Evolutionary conservation across 164 flowering plant species (phyloP), one percentile per base, ranked within the genome.

Genomic region (Santalum album): DNA sequence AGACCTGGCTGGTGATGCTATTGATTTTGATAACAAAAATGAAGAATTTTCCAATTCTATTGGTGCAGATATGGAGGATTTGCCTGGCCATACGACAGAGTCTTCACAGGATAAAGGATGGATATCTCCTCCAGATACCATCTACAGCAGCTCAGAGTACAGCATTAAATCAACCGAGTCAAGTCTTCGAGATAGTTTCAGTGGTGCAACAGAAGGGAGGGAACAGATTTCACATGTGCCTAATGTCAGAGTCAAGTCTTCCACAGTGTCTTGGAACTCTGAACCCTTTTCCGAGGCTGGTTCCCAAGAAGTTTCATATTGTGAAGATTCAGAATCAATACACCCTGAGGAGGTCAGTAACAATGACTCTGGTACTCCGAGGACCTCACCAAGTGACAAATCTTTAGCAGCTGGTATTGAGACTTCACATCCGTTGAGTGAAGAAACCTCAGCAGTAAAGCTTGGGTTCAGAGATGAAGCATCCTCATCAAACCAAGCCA

Each of bases 71-170:
- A 48, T 55, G 24, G 57, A 62, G 22, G 83, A 76, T 58, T 42
- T 66, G 35, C 43, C 53, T 51, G 76, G 59, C 52, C 18, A 59
- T 63, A 34, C 55, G 53, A 75, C 66, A 26, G 53, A 67, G 34
- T 58, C 85, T 58, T 67, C 63, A 51, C 74, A 74, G 55, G 87
- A 84, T 50, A 89, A 77, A 64, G 89, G 78, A 58, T 88, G 95
- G 96, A 53, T 92, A 59, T 84, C 98, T 69, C 95, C 96, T 61
- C 98, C 98, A 32, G 83, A 76, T 59, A 84, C 86, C 69, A 62
- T 84, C 34, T 72, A 59, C 71, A 74, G 84, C 55, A 80, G 80
- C 63, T 55, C 77, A 32, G 84, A 64, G 21, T 80, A 85, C 46
- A 67, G 64, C 38, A 55, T 51, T 49, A 53, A 74, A 50, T 71